Percentiles rank a stretch among this genome's conserved stretches.
These are phyloP conservation scores for Solanum chmielewskii DNA, from an alignment of 257 asterid species.

Conservation along the genomic window DNA sequence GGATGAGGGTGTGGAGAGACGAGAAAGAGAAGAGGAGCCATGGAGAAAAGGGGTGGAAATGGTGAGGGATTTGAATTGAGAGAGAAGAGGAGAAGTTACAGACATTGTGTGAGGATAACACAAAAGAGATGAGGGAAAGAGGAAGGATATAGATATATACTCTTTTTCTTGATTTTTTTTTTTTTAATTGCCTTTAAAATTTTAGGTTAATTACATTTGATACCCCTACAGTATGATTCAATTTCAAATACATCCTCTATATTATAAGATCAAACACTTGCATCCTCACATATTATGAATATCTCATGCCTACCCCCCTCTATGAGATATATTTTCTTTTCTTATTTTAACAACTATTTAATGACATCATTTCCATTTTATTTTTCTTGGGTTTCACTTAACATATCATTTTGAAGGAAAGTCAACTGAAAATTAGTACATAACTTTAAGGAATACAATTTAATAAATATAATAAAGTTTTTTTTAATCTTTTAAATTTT, in stretches of 20 bases:
- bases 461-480: too few species aligned
- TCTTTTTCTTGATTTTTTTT: not conserved
- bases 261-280: not conserved
- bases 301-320: not conserved
- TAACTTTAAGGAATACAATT: too few species aligned
- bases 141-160: not conserved
- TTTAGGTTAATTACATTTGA: not conserved
- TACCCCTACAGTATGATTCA: not conserved
- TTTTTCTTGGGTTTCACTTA: not conserved
- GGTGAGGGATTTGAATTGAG: slow-evolving; percentile 52
- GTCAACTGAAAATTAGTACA: too few species aligned
- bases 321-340: too few species aligned
- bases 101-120: slow-evolving; percentile 30
- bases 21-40: slow-evolving; percentile 47
- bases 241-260: not conserved
- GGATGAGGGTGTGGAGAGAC: slow-evolving; percentile 24
- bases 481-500: too few species aligned
- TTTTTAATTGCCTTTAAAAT: not conserved
- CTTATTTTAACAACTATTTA: not conserved
- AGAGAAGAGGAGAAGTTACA: slow-evolving; percentile 25
- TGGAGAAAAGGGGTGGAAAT: slow-evolving; percentile 55
- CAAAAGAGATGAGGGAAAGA: not conserved
- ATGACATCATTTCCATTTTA: not conserved
- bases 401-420: not conserved
- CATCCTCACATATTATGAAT: not conserved